Percentiles rank a stretch among this genome's conserved stretches.
Conservation (phyloP, 2,329 filamentous ascomycete genomes). For the Ceratocystiopsis brevicomis region DNA sequence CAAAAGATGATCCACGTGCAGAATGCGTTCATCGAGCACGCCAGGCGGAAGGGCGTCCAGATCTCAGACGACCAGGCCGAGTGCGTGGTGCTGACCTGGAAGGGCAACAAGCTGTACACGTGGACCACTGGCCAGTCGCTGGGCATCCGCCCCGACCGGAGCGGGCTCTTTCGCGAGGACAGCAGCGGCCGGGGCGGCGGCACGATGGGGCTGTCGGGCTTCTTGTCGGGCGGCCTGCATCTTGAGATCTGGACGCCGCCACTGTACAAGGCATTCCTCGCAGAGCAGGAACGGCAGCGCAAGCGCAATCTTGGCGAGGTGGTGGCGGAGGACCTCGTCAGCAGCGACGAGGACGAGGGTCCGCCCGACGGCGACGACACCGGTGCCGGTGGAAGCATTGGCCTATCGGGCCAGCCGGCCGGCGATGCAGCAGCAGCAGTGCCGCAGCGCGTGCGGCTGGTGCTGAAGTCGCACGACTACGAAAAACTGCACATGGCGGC, state of each 20-base stretch:
- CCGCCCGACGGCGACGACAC: slow-evolving; percentile 9
- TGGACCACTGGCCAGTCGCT: slow-evolving; percentile 54
- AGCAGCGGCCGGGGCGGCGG: slow-evolving; percentile 17
- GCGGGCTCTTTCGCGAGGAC: slow-evolving; percentile 23
- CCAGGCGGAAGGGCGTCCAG: slow-evolving; percentile 27
- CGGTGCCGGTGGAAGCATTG: slow-evolving; percentile 3
- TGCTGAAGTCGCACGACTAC: slow-evolving; percentile 32
- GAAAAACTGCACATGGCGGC: slow-evolving; percentile 33
- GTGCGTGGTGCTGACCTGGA: slow-evolving; percentile 69
- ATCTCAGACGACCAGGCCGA: slow-evolving; percentile 23
- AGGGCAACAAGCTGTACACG: slow-evolving; percentile 51
- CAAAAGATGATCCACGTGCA: slow-evolving; percentile 50
- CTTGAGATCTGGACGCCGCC: slow-evolving; percentile 62
- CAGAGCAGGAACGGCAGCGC: slow-evolving; percentile 28
- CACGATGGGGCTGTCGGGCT: slow-evolving; percentile 23
- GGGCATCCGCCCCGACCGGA: slow-evolving; percentile 31
- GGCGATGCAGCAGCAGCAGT: background rate
- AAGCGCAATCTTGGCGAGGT: slow-evolving; percentile 23
- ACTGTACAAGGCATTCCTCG: slow-evolving; percentile 30
- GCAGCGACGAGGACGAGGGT: slow-evolving; percentile 15
- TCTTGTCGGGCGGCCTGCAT: slow-evolving; percentile 38
- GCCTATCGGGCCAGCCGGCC: no score
- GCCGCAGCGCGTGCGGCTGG: slow-evolving; percentile 23
- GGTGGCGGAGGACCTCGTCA: slow-evolving; percentile 4
- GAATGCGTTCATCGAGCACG: slow-evolving; percentile 47